Percentiles rank a stretch among this genome's conserved stretches.
Conservation (phyloP, 169 alveolate species). For the Babesia ovata region DNA sequence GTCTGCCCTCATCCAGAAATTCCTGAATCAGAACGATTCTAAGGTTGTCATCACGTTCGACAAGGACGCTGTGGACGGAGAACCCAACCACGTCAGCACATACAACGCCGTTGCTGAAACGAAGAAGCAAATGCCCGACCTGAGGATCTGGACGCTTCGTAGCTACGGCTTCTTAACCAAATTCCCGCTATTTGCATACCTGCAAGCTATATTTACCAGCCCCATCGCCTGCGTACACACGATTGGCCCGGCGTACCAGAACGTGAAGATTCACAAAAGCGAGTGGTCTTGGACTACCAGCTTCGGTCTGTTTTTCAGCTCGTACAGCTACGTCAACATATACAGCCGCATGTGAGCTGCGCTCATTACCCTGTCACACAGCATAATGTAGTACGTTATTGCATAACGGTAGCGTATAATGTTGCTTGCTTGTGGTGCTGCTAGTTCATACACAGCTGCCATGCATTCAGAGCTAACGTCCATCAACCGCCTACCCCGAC, state of each 20-base stretch:
- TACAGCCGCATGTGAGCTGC: neutral
- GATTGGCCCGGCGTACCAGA: neutral
- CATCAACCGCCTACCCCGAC: neutral
- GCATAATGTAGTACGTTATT: no score
- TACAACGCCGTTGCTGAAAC: constrained; percentile 36
- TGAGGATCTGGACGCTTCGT: constrained; percentile 41
- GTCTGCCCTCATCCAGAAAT: constrained; percentile 9
- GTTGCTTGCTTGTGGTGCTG: neutral
- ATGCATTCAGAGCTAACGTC: no score
- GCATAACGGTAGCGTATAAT: no score
- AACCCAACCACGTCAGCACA: constrained; percentile 68
- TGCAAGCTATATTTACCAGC: neutral
- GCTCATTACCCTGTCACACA: no score
- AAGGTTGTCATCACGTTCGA: constrained; percentile 71
- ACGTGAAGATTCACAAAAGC: constrained; percentile 24
- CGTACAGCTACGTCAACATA: constrained; percentile 45
- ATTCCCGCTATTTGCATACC: neutral
- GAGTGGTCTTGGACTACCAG: constrained; percentile 21
- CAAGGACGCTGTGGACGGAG: constrained; percentile 66
- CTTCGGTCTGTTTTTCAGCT: constrained; percentile 25
- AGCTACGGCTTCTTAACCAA: neutral
- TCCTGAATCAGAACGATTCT: constrained; percentile 3
- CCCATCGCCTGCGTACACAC: neutral
- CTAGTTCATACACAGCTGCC: neutral
- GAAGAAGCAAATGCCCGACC: constrained; percentile 9